phyloP scores from a whole-genome alignment of 306 rosid species.

The Inga leiocalycina region DNA sequence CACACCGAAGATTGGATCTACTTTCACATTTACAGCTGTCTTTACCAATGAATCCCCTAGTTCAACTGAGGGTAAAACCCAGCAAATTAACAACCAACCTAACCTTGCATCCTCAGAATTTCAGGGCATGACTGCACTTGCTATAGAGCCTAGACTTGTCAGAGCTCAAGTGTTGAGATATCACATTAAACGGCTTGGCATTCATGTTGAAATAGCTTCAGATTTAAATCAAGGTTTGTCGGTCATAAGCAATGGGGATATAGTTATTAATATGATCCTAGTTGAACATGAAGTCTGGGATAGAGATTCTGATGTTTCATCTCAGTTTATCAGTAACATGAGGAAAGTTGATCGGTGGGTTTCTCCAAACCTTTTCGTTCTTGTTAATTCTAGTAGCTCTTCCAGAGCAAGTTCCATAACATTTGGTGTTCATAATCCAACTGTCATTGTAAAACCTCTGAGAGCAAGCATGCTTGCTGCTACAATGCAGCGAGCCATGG shows the following conservation, averaged over 20 bases:
- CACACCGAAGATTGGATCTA: conserved; percentile 80
- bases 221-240: conserved; percentile 70
- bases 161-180: conserved; percentile 83
- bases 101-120: conserved; percentile 63
- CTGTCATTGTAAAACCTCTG: conserved; percentile 75
- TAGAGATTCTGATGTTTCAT: conserved; percentile 50
- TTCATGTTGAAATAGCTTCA: conserved; percentile 66
- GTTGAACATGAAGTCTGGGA: conserved; percentile 93
- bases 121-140: conserved; percentile 75
- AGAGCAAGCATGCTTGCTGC: conserved; percentile 96
- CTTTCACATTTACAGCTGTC: conserved; percentile 89
- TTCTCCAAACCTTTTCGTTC: conserved; percentile 75
- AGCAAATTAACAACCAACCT: conserved; percentile 59
- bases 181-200: conserved; percentile 87
- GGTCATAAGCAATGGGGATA: conserved; percentile 44
- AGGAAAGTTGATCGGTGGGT: conserved; percentile 38
- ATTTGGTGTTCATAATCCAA: conserved; percentile 46
- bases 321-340: conserved; percentile 48
- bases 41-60: conserved; percentile 54
- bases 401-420: conserved; percentile 40
- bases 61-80: conserved; percentile 55
- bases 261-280: conserved; percentile 56
- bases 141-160: conserved; percentile 75
- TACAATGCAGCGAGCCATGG: conserved; percentile 78
- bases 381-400: conserved; percentile 62